Base-by-base conservation (phyloP, 2,329 filamentous ascomycete species). In the Sclerotinia glacialis region DNA sequence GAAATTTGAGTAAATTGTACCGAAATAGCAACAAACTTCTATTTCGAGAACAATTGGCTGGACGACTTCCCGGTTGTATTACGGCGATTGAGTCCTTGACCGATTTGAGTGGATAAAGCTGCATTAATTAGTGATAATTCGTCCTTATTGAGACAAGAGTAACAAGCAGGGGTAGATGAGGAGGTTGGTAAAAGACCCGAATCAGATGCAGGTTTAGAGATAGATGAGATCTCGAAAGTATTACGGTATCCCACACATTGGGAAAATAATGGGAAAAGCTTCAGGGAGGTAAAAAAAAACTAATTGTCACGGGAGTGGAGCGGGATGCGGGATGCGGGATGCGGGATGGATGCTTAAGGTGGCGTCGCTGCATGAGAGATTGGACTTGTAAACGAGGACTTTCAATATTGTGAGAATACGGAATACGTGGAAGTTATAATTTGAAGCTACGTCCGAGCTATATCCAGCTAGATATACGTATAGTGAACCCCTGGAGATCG, bases 1-100 rank as follows among this genome's bases (percentile, higher is more conserved):
- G 18, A 40, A 11, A 59, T 34, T n/a, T 23, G 18, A 59, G 55
- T 11, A 31, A 47, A 59, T 47, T 34, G 42, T 59, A n/a, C 55
- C 55, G 55, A 59, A 59, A 59, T 59, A 59, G 55, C 26, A 59
- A 59, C 31, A 23, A 23, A 23, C 2, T 64, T 23, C 61, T 64
- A 64, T 64, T 64, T 55, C 40, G 23, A 34, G 61, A 54, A n/a
- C 26, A 54, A 44, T 64, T 54, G 23, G 49, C 37, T 54, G n/a
- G 18, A 37, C 37, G 31, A 44, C 53, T n/a, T n/a, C n/a, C 23
- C 49, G 61, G 61, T 34, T 28, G 61, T 55, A 44, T 23, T 8
- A 64, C 49, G 50, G 26, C 6, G n/a, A 63, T 3, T 37, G 11
- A 37, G 34, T 37, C 11, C 50, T 63, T 63, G 34, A 3, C 26